Conservation (phyloP, 371 early-diverging fungal genomes). For the Syncephalastrum contaminatum region DNA sequence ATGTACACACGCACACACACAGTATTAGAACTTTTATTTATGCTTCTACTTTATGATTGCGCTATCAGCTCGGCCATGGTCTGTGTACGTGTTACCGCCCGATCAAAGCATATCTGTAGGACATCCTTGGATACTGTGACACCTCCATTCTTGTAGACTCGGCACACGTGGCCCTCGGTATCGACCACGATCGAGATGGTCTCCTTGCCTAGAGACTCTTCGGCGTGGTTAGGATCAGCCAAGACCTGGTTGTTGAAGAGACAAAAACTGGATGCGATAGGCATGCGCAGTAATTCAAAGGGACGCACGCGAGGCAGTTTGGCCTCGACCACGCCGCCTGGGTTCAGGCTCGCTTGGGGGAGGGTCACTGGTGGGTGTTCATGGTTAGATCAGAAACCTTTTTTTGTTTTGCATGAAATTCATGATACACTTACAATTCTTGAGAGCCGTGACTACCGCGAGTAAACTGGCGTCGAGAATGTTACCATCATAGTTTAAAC, state of each 20-base stretch:
- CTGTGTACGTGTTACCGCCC: constrained; percentile 42
- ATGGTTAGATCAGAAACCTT: not conserved
- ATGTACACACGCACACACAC: no score
- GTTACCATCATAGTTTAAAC: constrained; percentile 90
- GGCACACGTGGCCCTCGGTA: constrained; percentile 49
- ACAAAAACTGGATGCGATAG: constrained; percentile 67
- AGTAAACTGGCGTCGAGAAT: constrained; percentile 86
- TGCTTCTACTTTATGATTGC: not conserved
- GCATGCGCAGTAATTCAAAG: constrained; percentile 52
- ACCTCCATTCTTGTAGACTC: constrained; percentile 59
- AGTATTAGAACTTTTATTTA: no score
- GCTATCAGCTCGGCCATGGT: constrained; percentile 26
- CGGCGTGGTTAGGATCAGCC: constrained; percentile 77
- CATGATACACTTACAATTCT: constrained; percentile 50
- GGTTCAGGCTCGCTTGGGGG: constrained; percentile 52
- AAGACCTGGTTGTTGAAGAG: constrained; percentile 63
- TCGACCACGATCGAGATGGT: constrained; percentile 64
- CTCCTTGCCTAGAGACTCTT: constrained; percentile 63
- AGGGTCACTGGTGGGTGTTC: constrained; percentile 50
- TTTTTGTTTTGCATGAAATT: not conserved
- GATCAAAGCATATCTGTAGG: constrained; percentile 42
- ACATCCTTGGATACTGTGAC: constrained; percentile 31
- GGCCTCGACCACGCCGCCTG: constrained; percentile 50
- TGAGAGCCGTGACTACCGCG: constrained; percentile 73
- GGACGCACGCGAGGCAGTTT: constrained; percentile 44